Conservation (phyloP, 2,329 filamentous ascomycete genomes). For the Nigrospora sphaerica region DNA sequence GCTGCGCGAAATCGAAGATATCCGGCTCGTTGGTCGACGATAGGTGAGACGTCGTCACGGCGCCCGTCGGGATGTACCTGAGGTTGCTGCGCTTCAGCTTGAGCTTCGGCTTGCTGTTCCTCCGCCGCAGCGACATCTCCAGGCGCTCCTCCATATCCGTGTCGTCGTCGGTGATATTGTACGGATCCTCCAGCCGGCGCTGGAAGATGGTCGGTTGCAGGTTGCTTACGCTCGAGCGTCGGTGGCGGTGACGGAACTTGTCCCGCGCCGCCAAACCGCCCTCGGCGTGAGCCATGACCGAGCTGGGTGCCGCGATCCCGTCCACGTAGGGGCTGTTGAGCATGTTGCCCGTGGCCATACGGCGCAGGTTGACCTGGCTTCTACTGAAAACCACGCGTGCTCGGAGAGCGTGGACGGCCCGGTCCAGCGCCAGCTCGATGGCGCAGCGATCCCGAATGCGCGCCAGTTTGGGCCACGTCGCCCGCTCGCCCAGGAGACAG, state of each 20-base stretch:
- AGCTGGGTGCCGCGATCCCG: slow-evolving; percentile 8
- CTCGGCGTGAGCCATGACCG: slow-evolving; percentile 4
- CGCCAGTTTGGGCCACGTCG: slow-evolving; percentile 86
- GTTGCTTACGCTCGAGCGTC: slow-evolving; percentile 44
- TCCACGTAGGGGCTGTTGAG: slow-evolving; percentile 14
- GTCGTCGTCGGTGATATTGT: slow-evolving; percentile 34
- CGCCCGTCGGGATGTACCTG: slow-evolving; percentile 14
- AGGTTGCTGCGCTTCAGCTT: slow-evolving; percentile 34
- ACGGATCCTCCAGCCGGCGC: slow-evolving; percentile 26
- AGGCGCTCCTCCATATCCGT: slow-evolving; percentile 35
- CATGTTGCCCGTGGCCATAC: slow-evolving; percentile 29
- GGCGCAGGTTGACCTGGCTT: slow-evolving; percentile 53
- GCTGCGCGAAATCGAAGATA: slow-evolving; percentile 31
- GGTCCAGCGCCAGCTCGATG: slow-evolving; percentile 78
- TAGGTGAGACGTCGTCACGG: slow-evolving; percentile 17
- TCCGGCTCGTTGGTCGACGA: slow-evolving; percentile 16
- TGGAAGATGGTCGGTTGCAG: slow-evolving; percentile 28
- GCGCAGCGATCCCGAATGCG: slow-evolving; percentile 81
- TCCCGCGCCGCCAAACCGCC: slow-evolving; percentile 15
- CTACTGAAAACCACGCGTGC: slow-evolving; percentile 63
- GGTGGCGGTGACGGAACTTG: slow-evolving; percentile 27
- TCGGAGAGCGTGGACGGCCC: slow-evolving; percentile 62
- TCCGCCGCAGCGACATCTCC: slow-evolving; percentile 30
- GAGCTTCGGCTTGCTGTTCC: slow-evolving; percentile 26
- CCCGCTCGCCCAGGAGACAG: slow-evolving; percentile 70